Evolutionary conservation across 1,284 basidiomycete species (phyloP).

Genomic region (Mycosarcoma maydis): DNA sequence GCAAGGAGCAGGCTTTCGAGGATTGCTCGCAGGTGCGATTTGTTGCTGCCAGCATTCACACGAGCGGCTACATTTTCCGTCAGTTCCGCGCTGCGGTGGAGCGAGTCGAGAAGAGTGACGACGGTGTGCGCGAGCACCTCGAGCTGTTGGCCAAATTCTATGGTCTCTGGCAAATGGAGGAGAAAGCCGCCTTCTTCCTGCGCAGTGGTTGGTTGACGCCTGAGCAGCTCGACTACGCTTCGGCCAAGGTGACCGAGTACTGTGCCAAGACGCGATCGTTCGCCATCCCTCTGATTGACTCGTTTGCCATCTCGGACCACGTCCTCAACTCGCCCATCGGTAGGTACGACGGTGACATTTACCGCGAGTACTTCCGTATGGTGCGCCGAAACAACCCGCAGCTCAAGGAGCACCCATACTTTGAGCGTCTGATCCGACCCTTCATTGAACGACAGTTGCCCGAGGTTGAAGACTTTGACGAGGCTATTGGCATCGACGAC

Average conservation of each 20-base stretch:
- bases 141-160: constrained; percentile 60
- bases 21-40: constrained; percentile 71
- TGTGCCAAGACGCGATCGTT: constrained; percentile 70
- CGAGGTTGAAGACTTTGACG: constrained; percentile 67
- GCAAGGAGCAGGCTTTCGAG: constrained; percentile 71
- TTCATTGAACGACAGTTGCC: constrained; percentile 70
- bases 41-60: constrained; percentile 70
- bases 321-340: constrained; percentile 73
- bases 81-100: constrained; percentile 65
- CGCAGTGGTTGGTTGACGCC: constrained; percentile 69
- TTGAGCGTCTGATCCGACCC: constrained; percentile 71
- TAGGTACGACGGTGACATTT: constrained; percentile 63
- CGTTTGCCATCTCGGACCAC: constrained; percentile 72
- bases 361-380: constrained; percentile 61
- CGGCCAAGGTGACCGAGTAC: constrained; percentile 69
- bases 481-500: constrained; percentile 69
- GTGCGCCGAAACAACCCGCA: constrained; percentile 65
- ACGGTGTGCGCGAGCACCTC: constrained; percentile 61
- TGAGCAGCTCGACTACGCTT: constrained; percentile 69
- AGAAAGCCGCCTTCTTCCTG: constrained; percentile 72
- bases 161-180: constrained; percentile 72
- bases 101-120: constrained; percentile 47
- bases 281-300: constrained; percentile 71
- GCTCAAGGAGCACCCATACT: constrained; percentile 70
- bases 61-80: constrained; percentile 66